Conservation (phyloP, 2,329 filamentous ascomycete genomes). For the Diaporthe sp. region DNA sequence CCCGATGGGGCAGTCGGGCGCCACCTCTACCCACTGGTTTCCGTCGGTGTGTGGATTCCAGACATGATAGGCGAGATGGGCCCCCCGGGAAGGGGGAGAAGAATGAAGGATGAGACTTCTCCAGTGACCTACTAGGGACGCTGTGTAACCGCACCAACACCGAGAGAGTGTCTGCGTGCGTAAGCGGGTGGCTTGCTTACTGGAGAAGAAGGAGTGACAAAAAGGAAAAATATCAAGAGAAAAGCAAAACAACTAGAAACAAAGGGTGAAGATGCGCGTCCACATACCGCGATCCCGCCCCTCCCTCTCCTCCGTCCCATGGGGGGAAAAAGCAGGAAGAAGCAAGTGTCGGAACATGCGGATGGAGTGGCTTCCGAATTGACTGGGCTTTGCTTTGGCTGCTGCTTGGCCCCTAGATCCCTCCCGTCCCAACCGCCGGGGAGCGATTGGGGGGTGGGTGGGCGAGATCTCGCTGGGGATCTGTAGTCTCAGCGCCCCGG, state of each 20-base stretch:
- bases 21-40: conserved; percentile 2
- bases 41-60: conserved; percentile 19
- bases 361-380: conserved; percentile 9
- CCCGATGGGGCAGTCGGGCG: neutral
- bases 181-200: conserved; percentile 28
- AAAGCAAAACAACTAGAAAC: neutral
- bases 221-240: neutral
- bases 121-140: conserved; percentile 40
- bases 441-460: neutral
- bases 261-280: neutral
- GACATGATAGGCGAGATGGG: conserved; percentile 30
- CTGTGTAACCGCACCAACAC: conserved; percentile 35
- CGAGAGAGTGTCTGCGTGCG: conserved; percentile 13
- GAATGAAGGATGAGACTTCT: conserved; percentile 28
- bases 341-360: conserved; percentile 11
- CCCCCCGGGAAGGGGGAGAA: neutral
- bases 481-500: conserved; percentile 8
- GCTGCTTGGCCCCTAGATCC: conserved; percentile 1
- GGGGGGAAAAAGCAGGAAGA: conserved; percentile 3
- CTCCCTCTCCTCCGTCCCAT: neutral
- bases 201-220: neutral
- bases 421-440: neutral
- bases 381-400: neutral
- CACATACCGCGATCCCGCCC: neutral
- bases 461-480: conserved; percentile 16